Base-by-base conservation (phyloP, 129 eudicot genomes). In the Gnaphalium uliginosum region DNA sequence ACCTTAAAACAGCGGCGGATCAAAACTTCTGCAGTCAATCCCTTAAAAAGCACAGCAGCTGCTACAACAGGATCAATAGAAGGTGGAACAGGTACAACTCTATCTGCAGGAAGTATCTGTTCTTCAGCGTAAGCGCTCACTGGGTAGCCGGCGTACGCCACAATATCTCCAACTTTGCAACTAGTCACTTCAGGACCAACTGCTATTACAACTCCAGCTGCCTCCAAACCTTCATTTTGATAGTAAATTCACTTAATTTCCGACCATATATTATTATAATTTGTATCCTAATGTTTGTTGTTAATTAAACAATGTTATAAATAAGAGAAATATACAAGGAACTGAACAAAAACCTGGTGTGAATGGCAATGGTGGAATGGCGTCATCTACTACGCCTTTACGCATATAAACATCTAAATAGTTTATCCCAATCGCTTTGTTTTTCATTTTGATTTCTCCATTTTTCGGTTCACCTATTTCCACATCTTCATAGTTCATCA, bases 31-130 rank as follows among this genome's bases (percentile, higher is more conserved):
- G 87, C 89, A 2, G 96, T 89, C 78, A 89, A 66, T 29, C 96
- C 96, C 85, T 87, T 85, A 15, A 85, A 83, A 56, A 87, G 39
- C 17, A 85, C 72, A 43, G 87, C 75, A 48, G 96, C 89, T 14
- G 86, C 96, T n/a, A 62, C 59, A 23, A 76, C 19, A 23, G 92
- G 92, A 74, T 90, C 92, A 21, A 90, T 22, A 22, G 87, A 66
- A 73, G 85, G 46, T 3, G 96, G 92, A 65, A 72, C 83, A 1
- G 73, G 86, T 6, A 89, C 81, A 9, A 43, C 96, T 71, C 79
- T 76, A 18, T 85, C 86, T 1, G 96, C 96, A 24, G 85, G 90
- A 79, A 90, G 92, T 58, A 90, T 83, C 74, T 66, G 87, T 78
- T 90, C 90, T 71, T 87, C 88, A 2, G 62, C 51, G 11, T 77